Base-by-base conservation (phyloP, 768 basidiomycete species). In the Sporobolomyces roseus region DNA sequence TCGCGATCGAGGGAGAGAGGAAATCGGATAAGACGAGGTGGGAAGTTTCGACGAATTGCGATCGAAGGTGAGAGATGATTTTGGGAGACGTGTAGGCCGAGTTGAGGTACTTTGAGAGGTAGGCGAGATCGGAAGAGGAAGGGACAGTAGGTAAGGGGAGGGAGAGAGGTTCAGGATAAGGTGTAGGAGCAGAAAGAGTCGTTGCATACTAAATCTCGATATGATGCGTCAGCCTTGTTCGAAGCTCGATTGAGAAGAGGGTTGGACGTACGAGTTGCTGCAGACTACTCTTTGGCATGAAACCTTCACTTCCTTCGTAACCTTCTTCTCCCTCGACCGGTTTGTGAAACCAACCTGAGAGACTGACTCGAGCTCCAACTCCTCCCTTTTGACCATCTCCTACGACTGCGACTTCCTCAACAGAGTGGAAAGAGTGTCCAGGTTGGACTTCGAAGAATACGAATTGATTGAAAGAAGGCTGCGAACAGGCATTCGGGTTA, bases 271-370 rank as follows among this genome's bases (percentile, higher is more conserved):
- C 93, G 41, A 98, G 87, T 78, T 97, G 94, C 77, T 93, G 90
- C 63, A 93, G 83, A 6, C 92, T 93, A 78, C 87, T 91, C 79
- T 89, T 88, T 36, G 83, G 73, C 58, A 84, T 25, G 56, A 78
- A 75, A 21, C 75, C 76, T 43, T 80, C 78, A 17, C 79, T 67
- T 50, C 87, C 86, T 53, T 84, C 82, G 75, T 90, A 91, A 0
- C 90, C 93, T 45, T 92, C 89, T 78, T 98, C 94, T 16, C 90
- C 91, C 71, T 88, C 86, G 75, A 94, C 86, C 0, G 91, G 88
- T 29, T 87, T 86, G 77, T 98, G 94, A 81, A 97, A 98, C 94
- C 94, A 98, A 10, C 94, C 94, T 74, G 89, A 92, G 74, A 97
- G 89, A 72, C 89, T 91, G 74, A 97, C 79, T 41, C 94, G 82